Conservation (phyloP, 345 rosid species). For the Anacardium occidentale region DNA sequence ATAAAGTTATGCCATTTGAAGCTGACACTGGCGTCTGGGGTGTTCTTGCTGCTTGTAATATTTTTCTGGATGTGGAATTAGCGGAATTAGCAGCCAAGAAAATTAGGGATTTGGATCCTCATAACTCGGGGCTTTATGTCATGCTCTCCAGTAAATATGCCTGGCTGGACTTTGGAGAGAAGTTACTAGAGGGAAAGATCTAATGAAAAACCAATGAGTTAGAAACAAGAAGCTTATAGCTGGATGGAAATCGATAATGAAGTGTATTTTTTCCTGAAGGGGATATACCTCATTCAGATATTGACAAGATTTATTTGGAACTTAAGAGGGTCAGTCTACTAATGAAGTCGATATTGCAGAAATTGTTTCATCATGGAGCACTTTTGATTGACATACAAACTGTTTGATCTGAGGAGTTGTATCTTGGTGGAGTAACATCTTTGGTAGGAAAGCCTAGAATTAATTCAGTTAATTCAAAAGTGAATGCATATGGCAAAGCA, state of each 20-base stretch:
- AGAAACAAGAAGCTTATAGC: constrained; percentile 33
- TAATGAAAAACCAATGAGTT: constrained; percentile 31
- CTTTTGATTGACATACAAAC: constrained; percentile 16
- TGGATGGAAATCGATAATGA: constrained; percentile 35
- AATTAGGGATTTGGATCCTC: constrained; percentile 25
- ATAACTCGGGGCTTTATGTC: constrained; percentile 26
- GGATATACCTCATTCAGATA: constrained; percentile 21
- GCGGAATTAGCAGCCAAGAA: constrained; percentile 33
- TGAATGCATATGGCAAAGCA: neutral
- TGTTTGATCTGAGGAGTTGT: neutral
- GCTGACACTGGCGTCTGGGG: constrained; percentile 28
- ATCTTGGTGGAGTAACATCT: neutral
- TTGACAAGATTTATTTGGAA: constrained; percentile 22
- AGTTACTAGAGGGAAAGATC: constrained; percentile 26
- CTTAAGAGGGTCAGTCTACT: constrained; percentile 22
- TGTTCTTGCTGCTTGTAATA: constrained; percentile 30
- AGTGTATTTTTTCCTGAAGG: constrained; percentile 33
- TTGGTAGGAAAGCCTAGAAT: neutral
- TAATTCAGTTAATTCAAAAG: neutral
- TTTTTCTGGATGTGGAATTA: constrained; percentile 27
- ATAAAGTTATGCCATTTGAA: constrained; percentile 27
- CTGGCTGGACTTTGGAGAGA: constrained; percentile 32
- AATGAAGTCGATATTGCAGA: constrained; percentile 24
- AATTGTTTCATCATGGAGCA: constrained; percentile 16
- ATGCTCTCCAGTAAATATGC: constrained; percentile 37